Percentiles rank a stretch among this genome's conserved stretches.
Conservation (phyloP, 768 basidiomycete genomes). For the Astraeus odoratus region DNA sequence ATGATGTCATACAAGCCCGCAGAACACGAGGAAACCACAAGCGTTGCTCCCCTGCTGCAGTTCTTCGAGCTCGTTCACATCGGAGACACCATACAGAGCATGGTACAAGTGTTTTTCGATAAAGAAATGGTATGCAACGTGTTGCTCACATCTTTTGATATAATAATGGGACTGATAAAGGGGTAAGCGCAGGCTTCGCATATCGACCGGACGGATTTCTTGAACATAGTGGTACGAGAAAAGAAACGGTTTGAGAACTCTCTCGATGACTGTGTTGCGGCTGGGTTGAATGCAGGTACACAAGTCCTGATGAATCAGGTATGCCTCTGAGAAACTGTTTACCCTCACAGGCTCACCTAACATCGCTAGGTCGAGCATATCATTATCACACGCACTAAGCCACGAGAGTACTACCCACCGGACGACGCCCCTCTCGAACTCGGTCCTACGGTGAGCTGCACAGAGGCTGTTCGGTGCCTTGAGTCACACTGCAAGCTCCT, state of each 20-base stretch:
- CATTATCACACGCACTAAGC: slow-evolving; percentile 72
- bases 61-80: slow-evolving; percentile 98
- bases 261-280: slow-evolving; percentile 90
- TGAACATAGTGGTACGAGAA: slow-evolving; percentile 89
- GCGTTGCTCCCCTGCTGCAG: slow-evolving; percentile 88
- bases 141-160: not conserved
- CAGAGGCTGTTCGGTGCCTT: slow-evolving; percentile 83
- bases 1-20: slow-evolving; percentile 89
- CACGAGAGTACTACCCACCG: slow-evolving; percentile 86
- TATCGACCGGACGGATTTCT: slow-evolving; percentile 89
- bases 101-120: slow-evolving; percentile 98
- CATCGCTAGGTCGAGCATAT: slow-evolving; percentile 82
- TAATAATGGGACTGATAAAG: not conserved
- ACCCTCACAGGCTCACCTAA: not conserved
- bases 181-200: slow-evolving; percentile 54
- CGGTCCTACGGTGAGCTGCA: slow-evolving; percentile 80
- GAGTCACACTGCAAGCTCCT: slow-evolving; percentile 88
- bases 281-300: slow-evolving; percentile 90
- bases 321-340: not conserved
- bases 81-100: slow-evolving; percentile 95
- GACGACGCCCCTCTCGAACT: slow-evolving; percentile 77
- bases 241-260: slow-evolving; percentile 95
- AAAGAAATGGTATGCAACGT: slow-evolving; percentile 69
- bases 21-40: slow-evolving; percentile 73
- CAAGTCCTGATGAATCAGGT: slow-evolving; percentile 95